Conservation (phyloP, 2,329 filamentous ascomycete genomes). For the Paraconiothyrium sp. region DNA sequence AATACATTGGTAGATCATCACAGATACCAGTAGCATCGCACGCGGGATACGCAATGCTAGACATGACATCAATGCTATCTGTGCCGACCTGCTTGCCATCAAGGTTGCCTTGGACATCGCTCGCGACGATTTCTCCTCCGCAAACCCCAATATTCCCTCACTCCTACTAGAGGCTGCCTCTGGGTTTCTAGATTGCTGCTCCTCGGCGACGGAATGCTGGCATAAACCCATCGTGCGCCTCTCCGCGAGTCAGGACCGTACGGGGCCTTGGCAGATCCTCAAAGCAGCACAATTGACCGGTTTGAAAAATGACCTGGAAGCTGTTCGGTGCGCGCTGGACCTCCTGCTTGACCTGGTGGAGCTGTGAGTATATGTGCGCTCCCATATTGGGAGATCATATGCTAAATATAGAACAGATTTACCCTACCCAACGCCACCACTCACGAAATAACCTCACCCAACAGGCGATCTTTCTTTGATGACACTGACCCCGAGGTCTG, state of each 20-base stretch:
- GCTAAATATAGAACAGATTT: slow-evolving; percentile 15
- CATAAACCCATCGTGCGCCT: slow-evolving; percentile 43
- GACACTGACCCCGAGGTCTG: slow-evolving; percentile 11
- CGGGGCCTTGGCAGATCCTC: slow-evolving; percentile 33
- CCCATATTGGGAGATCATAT: background rate
- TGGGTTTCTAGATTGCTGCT: slow-evolving; percentile 43
- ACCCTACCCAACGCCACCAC: slow-evolving; percentile 2
- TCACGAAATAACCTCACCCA: slow-evolving; percentile 11
- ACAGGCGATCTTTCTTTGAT: slow-evolving; percentile 10
- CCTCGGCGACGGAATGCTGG: slow-evolving; percentile 35
- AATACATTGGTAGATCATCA: slow-evolving; percentile 35
- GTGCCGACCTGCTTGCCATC: slow-evolving; percentile 42
- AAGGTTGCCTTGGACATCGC: slow-evolving; percentile 43
- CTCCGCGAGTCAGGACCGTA: slow-evolving; percentile 32
- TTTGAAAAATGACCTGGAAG: slow-evolving; percentile 38
- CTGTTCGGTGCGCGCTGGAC: slow-evolving; percentile 39
- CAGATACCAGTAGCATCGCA: slow-evolving; percentile 41
- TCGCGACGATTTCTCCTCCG: slow-evolving; percentile 42
- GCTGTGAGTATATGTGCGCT: slow-evolving; percentile 29
- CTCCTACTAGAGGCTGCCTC: slow-evolving; percentile 37
- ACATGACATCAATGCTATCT: slow-evolving; percentile 45
- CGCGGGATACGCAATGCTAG: slow-evolving; percentile 43
- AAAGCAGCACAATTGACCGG: slow-evolving; percentile 28
- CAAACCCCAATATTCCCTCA: slow-evolving; percentile 28
- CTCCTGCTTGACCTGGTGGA: slow-evolving; percentile 41